Conservation (phyloP, 805 yeast species). For the Starmera pachycereana region DNA sequence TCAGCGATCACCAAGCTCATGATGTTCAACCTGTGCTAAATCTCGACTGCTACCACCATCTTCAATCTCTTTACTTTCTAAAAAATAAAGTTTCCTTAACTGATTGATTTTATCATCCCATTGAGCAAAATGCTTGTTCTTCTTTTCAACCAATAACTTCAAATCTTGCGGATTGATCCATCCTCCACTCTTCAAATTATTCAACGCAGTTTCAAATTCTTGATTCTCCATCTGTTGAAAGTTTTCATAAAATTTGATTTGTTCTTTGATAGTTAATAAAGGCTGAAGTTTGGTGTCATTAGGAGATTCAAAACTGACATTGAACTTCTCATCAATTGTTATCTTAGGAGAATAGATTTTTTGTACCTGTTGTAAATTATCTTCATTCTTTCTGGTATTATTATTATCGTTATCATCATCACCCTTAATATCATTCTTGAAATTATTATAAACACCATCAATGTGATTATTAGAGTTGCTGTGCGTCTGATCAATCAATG, state of each 20-base stretch:
- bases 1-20: too few relatives aligned
- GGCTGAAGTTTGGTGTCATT: slow-evolving; percentile 6
- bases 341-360: slow-evolving; percentile 14
- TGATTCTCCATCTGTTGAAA: slow-evolving; percentile 11
- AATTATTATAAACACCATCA: too few relatives aligned
- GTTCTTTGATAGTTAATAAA: slow-evolving; percentile 7
- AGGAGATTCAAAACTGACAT: slow-evolving; percentile 12
- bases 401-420: too few relatives aligned
- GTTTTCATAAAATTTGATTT: slow-evolving; percentile 9
- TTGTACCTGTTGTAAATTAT: too few relatives aligned
- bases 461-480: too few relatives aligned
- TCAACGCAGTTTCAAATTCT: slow-evolving; percentile 11
- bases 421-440: too few relatives aligned
- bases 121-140: slow-evolving; percentile 12
- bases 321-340: slow-evolving; percentile 15
- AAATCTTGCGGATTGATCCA: slow-evolving; percentile 16
- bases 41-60: too few relatives aligned
- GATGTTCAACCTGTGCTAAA: too few relatives aligned
- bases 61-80: neutral
- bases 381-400: too few relatives aligned
- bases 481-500: too few relatives aligned
- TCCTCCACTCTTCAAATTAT: slow-evolving; percentile 12
- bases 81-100: slow-evolving; percentile 1
- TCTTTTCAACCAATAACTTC: slow-evolving; percentile 8
- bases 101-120: slow-evolving; percentile 15